Conservation (phyloP, 2,329 filamentous ascomycete species). For the Bipolaris zeicola region DNA sequence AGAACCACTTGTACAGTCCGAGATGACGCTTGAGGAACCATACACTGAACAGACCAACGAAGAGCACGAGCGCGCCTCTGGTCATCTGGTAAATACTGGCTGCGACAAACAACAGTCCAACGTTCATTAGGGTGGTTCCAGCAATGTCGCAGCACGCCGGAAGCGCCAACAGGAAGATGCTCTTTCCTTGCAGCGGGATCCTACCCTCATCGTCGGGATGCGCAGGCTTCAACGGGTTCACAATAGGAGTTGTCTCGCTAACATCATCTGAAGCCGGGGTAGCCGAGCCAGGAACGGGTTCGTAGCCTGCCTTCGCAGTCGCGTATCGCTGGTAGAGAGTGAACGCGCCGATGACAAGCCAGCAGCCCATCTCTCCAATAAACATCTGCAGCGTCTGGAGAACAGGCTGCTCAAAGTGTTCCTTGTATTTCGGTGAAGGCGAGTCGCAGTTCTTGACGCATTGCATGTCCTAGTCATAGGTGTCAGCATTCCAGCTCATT, state of each 20-base stretch:
- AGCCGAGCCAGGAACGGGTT: constrained; percentile 59
- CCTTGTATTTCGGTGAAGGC: constrained; percentile 67
- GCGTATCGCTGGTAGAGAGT: constrained; percentile 67
- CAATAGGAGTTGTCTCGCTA: constrained; percentile 52
- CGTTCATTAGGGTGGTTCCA: constrained; percentile 97
- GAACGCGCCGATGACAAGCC: constrained; percentile 81
- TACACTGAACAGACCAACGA: constrained; percentile 94
- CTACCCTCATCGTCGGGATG: constrained; percentile 61
- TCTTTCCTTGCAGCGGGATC: constrained; percentile 69
- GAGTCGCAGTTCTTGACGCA: constrained; percentile 89
- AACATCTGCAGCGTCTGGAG: constrained; percentile 98
- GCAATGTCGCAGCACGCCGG: constrained; percentile 93
- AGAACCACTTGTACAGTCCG: constrained; percentile 88
- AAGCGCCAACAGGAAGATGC: constrained; percentile 75
- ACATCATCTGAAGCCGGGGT: constrained; percentile 54
- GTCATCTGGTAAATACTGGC: constrained; percentile 99
- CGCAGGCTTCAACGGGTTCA: constrained; percentile 57
- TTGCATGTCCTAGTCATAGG: constrained; percentile 77
- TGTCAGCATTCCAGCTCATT: constrained; percentile 25
- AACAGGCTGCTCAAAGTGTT: constrained; percentile 90
- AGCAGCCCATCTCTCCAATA: constrained; percentile 92
- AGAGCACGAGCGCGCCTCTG: constrained; percentile 88
- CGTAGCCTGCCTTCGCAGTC: constrained; percentile 63
- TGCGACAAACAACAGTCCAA: constrained; percentile 88
- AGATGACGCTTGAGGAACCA: constrained; percentile 82